These are phyloP conservation scores for Cynanchum wilfordii DNA, from an alignment of 257 asterid genomes.

Conservation along the genomic window DNA sequence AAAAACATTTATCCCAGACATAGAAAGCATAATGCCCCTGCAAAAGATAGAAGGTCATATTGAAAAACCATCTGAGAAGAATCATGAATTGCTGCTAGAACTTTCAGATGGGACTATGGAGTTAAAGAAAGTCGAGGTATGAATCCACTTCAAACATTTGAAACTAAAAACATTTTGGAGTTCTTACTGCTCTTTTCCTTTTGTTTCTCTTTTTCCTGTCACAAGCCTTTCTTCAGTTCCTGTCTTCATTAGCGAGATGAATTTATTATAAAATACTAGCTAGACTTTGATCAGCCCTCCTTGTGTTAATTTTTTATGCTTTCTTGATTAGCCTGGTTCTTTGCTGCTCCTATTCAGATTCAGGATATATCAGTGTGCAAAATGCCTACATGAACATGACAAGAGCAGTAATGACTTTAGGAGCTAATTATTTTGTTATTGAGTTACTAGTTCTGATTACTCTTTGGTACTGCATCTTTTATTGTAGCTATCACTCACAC, in stretches of 20 bases:
- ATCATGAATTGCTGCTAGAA: conserved; percentile 71
- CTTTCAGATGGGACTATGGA: conserved; percentile 63
- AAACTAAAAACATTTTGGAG: not conserved
- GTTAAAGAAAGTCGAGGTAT: conserved; percentile 62
- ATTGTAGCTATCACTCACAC: not conserved
- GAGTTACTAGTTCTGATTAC: too few relatives aligned
- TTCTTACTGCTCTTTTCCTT: not conserved
- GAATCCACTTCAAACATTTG: conserved; percentile 6
- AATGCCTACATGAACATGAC: not conserved
- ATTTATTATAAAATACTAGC: not conserved
- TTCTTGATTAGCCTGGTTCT: not conserved
- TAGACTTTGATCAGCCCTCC: not conserved
- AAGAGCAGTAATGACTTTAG: not conserved
- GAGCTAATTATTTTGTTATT: not conserved
- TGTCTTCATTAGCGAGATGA: not conserved
- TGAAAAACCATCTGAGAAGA: conserved; percentile 50
- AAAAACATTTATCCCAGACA: conserved; percentile 59
- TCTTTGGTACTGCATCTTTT: not conserved
- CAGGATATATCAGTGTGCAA: not conserved
- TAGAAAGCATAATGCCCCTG: conserved; percentile 44
- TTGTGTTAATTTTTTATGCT: not conserved
- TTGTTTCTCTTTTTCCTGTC: not conserved
- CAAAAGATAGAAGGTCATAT: conserved; percentile 49
- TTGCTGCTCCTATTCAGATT: not conserved
- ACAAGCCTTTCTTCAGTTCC: not conserved